A percentile compares a stretch with the other conserved stretches of the same genome.
phyloP scores from a whole-genome alignment of 2,329 filamentous ascomycete genomes.

The Shiraia bambusicola region DNA sequence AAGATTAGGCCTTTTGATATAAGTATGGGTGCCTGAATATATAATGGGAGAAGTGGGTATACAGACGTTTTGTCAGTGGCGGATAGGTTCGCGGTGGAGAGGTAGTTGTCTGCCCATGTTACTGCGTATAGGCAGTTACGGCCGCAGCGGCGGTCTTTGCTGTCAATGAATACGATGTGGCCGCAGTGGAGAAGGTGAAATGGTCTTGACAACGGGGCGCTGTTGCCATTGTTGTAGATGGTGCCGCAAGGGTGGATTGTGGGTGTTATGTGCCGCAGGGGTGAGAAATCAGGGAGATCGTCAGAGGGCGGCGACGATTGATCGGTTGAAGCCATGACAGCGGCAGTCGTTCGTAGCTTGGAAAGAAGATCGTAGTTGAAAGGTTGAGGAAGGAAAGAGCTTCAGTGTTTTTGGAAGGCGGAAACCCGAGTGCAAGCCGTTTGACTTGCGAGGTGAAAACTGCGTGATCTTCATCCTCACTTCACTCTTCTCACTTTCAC shows the following conservation, averaged over 20 bases:
- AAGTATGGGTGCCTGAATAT: background rate
- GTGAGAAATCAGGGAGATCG: background rate
- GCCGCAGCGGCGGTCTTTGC: slow-evolving; percentile 11
- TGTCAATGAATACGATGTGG: slow-evolving; percentile 16
- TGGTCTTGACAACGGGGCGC: background rate
- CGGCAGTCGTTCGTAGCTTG: too few relatives aligned
- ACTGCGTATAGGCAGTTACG: slow-evolving; percentile 15
- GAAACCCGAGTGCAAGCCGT: too few relatives aligned
- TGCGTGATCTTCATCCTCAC: too few relatives aligned
- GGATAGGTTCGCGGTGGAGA: background rate
- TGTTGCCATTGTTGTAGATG: background rate
- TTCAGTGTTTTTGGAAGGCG: too few relatives aligned
- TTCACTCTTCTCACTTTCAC: too few relatives aligned
- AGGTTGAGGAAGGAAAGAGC: too few relatives aligned
- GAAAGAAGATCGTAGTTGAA: too few relatives aligned
- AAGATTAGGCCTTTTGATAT: too few relatives aligned
- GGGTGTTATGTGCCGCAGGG: background rate
- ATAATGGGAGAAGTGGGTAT: too few relatives aligned
- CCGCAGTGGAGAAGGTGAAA: slow-evolving; percentile 24
- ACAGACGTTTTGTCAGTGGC: background rate
- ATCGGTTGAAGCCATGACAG: too few relatives aligned
- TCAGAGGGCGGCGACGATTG: background rate
- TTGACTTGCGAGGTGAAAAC: too few relatives aligned
- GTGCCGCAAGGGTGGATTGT: slow-evolving; percentile 6
- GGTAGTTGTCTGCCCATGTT: background rate